Evolutionary conservation across 2,329 filamentous ascomycete species (phyloP).

Genomic region (Hymenoscyphus linearis): DNA sequence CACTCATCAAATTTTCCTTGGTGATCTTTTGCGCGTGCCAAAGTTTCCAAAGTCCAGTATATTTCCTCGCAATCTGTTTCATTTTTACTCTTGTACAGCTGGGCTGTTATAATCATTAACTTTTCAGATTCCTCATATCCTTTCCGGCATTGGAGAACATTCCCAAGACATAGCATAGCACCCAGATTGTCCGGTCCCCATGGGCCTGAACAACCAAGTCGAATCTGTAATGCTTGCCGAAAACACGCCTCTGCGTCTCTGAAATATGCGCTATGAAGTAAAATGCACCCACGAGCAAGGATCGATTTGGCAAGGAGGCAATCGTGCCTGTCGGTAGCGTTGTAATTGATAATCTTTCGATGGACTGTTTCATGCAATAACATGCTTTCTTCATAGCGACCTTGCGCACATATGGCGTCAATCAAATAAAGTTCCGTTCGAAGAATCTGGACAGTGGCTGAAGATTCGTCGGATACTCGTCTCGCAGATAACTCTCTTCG

Average conservation of each 20-base stretch:
- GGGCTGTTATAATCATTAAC: neutral
- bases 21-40: neutral
- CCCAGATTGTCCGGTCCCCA: neutral
- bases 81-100: neutral
- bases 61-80: neutral
- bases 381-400: neutral
- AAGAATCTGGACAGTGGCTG: neutral
- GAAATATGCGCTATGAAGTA: neutral
- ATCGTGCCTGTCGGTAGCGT: neutral
- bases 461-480: neutral
- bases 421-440: neutral
- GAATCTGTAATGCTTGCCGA: neutral
- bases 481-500: neutral
- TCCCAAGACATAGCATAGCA: neutral
- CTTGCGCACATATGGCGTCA: neutral
- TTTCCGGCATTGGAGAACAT: neutral
- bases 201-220: neutral
- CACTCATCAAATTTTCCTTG: neutral
- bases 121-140: neutral
- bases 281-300: neutral
- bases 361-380: neutral
- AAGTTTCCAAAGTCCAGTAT: neutral
- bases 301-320: neutral
- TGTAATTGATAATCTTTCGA: neutral
- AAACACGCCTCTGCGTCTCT: neutral